Evolutionary conservation across 345 rosid species (phyloP).

Genomic region (Streptanthus diversifolius): DNA sequence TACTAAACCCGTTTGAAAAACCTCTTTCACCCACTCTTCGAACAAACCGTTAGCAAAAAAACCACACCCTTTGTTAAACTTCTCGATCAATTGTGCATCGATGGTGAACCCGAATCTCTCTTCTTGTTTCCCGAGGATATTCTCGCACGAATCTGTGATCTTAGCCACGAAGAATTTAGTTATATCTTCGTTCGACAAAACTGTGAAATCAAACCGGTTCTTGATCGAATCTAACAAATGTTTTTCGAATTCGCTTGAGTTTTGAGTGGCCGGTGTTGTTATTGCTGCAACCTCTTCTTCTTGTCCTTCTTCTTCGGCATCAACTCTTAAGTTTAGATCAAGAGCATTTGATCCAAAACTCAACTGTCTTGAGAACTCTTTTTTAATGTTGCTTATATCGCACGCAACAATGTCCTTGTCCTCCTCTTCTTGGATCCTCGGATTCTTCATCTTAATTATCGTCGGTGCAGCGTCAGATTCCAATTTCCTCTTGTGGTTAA

Average conservation of each 20-base stretch:
- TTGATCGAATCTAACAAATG: conserved; percentile 49
- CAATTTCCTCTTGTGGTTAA: conserved; percentile 54
- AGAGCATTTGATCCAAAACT: conserved; percentile 48
- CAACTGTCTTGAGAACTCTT: conserved; percentile 54
- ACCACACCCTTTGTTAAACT: conserved; percentile 33
- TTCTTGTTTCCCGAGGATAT: conserved; percentile 45
- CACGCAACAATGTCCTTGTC: conserved; percentile 15
- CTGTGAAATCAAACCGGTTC: conserved; percentile 47
- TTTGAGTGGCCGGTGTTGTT: not conserved
- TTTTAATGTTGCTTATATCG: conserved; percentile 37
- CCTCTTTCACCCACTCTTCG: conserved; percentile 68
- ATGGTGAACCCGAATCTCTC: conserved; percentile 41
- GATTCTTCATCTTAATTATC: conserved; percentile 36
- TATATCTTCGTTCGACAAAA: conserved; percentile 34
- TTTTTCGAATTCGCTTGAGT: conserved; percentile 20
- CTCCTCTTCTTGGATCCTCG: conserved; percentile 43
- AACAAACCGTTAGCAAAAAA: conserved; percentile 47
- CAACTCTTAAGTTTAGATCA: conserved; percentile 66
- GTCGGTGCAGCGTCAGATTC: conserved; percentile 38
- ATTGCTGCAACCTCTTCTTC: not conserved
- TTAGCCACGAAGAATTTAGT: conserved; percentile 39
- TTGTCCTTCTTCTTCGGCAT: conserved; percentile 39
- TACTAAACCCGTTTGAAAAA: conserved; percentile 47
- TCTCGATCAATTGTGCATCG: conserved; percentile 53
- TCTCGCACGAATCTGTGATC: conserved; percentile 40